These are phyloP conservation scores for Lactuca saligna DNA, from an alignment of 129 eudicot genomes.

Conservation along the genomic window DNA sequence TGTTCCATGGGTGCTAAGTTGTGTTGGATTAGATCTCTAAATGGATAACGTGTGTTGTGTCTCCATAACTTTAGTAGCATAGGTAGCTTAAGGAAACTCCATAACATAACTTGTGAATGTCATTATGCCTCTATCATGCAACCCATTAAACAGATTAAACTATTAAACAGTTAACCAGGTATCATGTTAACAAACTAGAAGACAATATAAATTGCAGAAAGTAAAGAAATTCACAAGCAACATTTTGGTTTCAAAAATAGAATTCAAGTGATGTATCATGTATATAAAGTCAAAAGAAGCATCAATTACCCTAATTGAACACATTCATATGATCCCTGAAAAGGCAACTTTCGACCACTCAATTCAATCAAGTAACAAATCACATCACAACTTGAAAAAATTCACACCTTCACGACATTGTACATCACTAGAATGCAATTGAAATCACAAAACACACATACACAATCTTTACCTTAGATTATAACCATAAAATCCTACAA, in stretches of 20 bases:
- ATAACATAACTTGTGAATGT: too few relatives aligned
- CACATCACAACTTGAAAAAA: constrained; percentile 3
- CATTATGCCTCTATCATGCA: too few relatives aligned
- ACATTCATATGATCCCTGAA: constrained; percentile 1
- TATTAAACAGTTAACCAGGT: background rate
- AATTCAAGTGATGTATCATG: background rate
- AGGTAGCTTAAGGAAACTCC: too few relatives aligned
- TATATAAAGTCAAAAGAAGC: constrained; percentile 13
- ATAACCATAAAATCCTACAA: background rate
- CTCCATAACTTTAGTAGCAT: constrained; percentile 41
- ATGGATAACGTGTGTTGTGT: constrained; percentile 51
- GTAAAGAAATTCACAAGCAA: constrained; percentile 1
- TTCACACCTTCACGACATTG: background rate
- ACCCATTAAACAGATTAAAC: too few relatives aligned
- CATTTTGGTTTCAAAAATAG: background rate
- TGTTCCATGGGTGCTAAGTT: constrained; percentile 41
- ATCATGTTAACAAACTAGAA: background rate
- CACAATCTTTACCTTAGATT: constrained; percentile 7
- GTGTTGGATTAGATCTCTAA: constrained; percentile 43
- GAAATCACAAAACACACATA: constrained; percentile 1
- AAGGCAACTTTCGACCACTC: background rate
- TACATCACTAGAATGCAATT: constrained; percentile 3
- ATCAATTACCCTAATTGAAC: constrained; percentile 18
- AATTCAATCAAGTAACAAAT: constrained; percentile 6
- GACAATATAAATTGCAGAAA: background rate